Percentiles rank a stretch among this genome's conserved stretches.
Evolutionary conservation across 2,329 filamentous ascomycete species (phyloP).

Genomic region (Ilyonectria destructans): DNA sequence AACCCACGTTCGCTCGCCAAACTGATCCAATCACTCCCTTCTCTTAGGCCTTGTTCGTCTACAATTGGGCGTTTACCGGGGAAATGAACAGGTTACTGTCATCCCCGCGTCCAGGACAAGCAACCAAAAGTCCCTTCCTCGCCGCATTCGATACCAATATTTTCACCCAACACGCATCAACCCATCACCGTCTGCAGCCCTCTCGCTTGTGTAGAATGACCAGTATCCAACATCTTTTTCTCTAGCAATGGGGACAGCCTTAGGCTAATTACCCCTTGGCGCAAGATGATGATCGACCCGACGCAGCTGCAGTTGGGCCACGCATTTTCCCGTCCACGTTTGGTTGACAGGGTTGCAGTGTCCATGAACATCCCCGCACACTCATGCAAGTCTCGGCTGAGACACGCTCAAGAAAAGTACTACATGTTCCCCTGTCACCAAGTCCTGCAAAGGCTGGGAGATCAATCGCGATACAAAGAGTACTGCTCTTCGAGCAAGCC

Average conservation of each 20-base stretch:
- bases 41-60: conserved; percentile 9
- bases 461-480: conserved; percentile 4
- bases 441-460: conserved; percentile 9
- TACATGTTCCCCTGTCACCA: background rate
- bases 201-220: conserved; percentile 7
- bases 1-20: background rate
- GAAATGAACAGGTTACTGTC: conserved; percentile 1
- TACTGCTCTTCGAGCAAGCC: conserved; percentile 8
- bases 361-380: conserved; percentile 8
- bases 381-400: background rate
- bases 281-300: background rate
- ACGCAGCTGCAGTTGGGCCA: conserved; percentile 11
- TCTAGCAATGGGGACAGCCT: background rate
- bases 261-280: conserved; percentile 17
- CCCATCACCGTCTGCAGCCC: conserved; percentile 4
- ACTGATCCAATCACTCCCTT: background rate
- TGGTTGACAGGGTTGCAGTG: conserved; percentile 2
- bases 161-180: background rate
- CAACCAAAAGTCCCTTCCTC: conserved; percentile 9
- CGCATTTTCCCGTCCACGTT: background rate
- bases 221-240: background rate
- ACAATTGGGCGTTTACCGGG: background rate
- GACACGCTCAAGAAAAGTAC: background rate
- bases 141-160: conserved; percentile 10
- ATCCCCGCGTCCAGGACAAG: background rate